Conservation (phyloP, 2,329 filamentous ascomycete genomes). For the Penicillium palitans region DNA sequence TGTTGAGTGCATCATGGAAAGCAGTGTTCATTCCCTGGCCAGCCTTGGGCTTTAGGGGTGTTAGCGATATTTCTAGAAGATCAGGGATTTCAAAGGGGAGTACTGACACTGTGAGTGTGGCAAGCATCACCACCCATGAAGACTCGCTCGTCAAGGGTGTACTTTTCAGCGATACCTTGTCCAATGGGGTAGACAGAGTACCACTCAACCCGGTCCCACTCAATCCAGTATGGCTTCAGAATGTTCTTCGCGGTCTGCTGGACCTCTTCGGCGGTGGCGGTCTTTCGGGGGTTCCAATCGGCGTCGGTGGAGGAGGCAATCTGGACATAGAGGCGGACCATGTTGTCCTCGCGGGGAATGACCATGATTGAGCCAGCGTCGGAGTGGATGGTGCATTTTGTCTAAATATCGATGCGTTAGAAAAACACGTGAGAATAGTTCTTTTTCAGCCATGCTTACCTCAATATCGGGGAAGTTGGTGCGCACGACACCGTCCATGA, state of each 20-base stretch:
- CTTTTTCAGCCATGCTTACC: constrained; percentile 34
- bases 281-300: constrained; percentile 63
- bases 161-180: constrained; percentile 64
- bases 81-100: not conserved
- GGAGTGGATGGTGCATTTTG: constrained; percentile 68
- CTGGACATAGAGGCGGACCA: constrained; percentile 55
- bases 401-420: constrained; percentile 40
- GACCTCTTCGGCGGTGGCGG: constrained; percentile 59
- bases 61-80: not conserved
- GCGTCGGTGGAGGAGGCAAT: constrained; percentile 62
- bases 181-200: constrained; percentile 67
- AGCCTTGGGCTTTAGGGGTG: constrained; percentile 52
- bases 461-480: constrained; percentile 65
- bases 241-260: constrained; percentile 60
- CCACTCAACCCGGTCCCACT: constrained; percentile 67
- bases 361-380: constrained; percentile 65
- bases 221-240: constrained; percentile 59
- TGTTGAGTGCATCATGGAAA: constrained; percentile 70
- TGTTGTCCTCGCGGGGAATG: constrained; percentile 54
- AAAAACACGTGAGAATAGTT: not conserved
- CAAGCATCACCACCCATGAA: constrained; percentile 67
- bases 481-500: constrained; percentile 65
- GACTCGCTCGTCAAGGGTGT: constrained; percentile 64
- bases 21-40: constrained; percentile 66
- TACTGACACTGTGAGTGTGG: constrained; percentile 56